Percentiles rank a stretch among this genome's conserved stretches.
Conservation (phyloP, 2,329 filamentous ascomycete genomes). For the Hypoxylon sp. region DNA sequence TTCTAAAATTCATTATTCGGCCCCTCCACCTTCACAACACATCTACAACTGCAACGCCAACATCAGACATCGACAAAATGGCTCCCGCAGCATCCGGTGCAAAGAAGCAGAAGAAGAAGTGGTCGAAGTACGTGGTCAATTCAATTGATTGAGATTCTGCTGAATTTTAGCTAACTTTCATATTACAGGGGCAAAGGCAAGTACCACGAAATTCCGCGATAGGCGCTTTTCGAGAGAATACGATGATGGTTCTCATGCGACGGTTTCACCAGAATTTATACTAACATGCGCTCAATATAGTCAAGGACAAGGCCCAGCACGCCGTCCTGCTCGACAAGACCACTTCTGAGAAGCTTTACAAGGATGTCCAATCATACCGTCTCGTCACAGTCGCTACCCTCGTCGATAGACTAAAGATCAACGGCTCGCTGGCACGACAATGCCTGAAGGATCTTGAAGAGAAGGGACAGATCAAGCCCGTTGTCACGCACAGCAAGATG, state of each 20-base stretch:
- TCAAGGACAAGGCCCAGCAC: slow-evolving; percentile 99
- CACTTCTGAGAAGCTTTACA: slow-evolving; percentile 98
- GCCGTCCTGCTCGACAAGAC: slow-evolving; percentile 98
- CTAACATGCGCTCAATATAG: slow-evolving; percentile 58
- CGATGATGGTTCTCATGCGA: slow-evolving; percentile 31
- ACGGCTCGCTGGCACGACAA: slow-evolving; percentile 93
- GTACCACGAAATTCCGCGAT: slow-evolving; percentile 43
- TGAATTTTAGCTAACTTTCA: slow-evolving; percentile 44
- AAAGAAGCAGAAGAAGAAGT: slow-evolving; percentile 89
- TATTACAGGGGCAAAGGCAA: slow-evolving; percentile 54
- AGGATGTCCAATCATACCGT: slow-evolving; percentile 99
- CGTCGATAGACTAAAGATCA: slow-evolving; percentile 99
- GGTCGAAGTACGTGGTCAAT: slow-evolving; percentile 73
- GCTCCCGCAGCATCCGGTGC: slow-evolving; percentile 72
- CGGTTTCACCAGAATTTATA: slow-evolving; percentile 13
- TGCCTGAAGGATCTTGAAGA: slow-evolving; percentile 95
- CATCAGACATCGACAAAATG: slow-evolving; percentile 61
- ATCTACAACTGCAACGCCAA: slow-evolving; percentile 51
- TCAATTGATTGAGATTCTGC: slow-evolving; percentile 29
- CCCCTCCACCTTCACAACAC: slow-evolving; percentile 50
- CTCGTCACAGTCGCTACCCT: slow-evolving; percentile 98
- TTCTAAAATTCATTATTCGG: slow-evolving; percentile 52
- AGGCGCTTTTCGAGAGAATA: slow-evolving; percentile 24
- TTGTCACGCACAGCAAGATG: slow-evolving; percentile 96
- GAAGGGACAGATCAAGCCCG: slow-evolving; percentile 98